Conservation (phyloP, 108 stramenopile species). For the Fragilaria radians region DNA sequence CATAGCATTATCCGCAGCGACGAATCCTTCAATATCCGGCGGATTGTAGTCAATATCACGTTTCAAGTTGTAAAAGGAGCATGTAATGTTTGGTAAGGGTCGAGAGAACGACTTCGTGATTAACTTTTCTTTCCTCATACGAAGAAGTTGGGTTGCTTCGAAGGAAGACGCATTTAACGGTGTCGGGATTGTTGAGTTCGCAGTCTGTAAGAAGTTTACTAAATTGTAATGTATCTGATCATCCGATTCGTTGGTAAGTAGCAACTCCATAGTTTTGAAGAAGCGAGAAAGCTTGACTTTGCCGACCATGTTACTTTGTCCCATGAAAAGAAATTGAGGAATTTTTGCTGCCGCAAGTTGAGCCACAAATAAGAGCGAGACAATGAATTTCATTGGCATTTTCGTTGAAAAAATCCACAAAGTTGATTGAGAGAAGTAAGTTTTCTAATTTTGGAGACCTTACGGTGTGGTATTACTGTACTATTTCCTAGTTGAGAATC, state of each 20-base stretch:
- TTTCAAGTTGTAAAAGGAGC: background rate
- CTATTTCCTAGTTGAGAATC: too few species aligned
- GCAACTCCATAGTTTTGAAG: background rate
- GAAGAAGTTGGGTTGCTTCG: background rate
- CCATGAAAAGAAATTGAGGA: slow-evolving; percentile 1
- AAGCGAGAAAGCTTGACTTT: background rate
- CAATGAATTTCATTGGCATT: background rate
- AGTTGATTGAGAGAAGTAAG: too few species aligned
- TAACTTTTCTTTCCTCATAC: background rate
- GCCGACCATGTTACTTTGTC: slow-evolving; percentile 6
- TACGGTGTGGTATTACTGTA: too few species aligned
- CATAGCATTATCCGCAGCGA: background rate
- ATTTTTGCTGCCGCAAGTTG: background rate
- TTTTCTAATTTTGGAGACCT: too few species aligned
- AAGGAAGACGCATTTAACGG: background rate
- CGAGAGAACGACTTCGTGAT: background rate
- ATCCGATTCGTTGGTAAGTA: background rate
- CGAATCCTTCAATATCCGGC: background rate
- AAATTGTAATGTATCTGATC: background rate
- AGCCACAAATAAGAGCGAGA: background rate
- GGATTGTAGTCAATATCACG: background rate
- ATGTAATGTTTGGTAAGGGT: background rate
- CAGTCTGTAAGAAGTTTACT: background rate
- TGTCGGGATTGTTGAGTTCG: background rate
- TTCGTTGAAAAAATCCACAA: too few species aligned